Percentiles rank a stretch among this genome's conserved stretches.
phyloP scores from a whole-genome alignment of 2,329 filamentous ascomycete species.

The Fusarium decemcellulare region DNA sequence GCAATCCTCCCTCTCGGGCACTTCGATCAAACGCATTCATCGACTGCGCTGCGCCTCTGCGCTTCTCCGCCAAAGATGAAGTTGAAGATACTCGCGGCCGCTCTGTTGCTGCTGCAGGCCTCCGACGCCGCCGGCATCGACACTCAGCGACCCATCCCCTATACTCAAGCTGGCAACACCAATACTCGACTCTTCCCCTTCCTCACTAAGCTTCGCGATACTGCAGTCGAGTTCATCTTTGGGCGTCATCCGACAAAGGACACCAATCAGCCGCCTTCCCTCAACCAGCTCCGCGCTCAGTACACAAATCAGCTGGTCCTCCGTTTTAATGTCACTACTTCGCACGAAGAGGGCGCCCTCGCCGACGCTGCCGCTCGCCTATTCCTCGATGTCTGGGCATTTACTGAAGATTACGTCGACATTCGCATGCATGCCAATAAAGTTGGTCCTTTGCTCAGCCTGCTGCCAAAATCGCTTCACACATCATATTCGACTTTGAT shows the following conservation, averaged over 20 bases:
- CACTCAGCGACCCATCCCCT: conserved; percentile 40
- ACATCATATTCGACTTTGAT: conserved; percentile 82
- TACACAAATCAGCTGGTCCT: conserved; percentile 91
- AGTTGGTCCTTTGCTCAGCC: conserved; percentile 81
- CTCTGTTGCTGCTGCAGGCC: conserved; percentile 46
- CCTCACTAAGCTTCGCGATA: conserved; percentile 66
- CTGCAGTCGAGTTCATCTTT: conserved; percentile 65
- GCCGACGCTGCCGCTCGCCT: conserved; percentile 81
- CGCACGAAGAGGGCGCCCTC: conserved; percentile 78
- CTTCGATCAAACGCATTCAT: conserved; percentile 13
- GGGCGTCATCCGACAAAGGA: conserved; percentile 57
- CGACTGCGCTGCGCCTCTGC: conserved; percentile 13
- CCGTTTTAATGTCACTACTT: conserved; percentile 83
- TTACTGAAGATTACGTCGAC: conserved; percentile 85
- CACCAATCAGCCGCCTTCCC: conserved; percentile 40
- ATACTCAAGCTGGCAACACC: conserved; percentile 27
- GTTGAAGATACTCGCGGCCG: conserved; percentile 44
- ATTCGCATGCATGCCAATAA: conserved; percentile 83
- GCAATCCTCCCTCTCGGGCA: neutral
- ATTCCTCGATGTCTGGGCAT: conserved; percentile 93
- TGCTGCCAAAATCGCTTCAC: conserved; percentile 83
- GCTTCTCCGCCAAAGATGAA: conserved; percentile 33
- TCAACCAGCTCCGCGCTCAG: conserved; percentile 55
- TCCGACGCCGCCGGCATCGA: conserved; percentile 50
- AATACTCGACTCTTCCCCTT: conserved; percentile 59